A percentile compares a stretch with the other conserved stretches of the same genome.
Evolutionary conservation across 2,329 filamentous ascomycete genomes (phyloP).

Genomic region (Ascochyta koolunga): DNA sequence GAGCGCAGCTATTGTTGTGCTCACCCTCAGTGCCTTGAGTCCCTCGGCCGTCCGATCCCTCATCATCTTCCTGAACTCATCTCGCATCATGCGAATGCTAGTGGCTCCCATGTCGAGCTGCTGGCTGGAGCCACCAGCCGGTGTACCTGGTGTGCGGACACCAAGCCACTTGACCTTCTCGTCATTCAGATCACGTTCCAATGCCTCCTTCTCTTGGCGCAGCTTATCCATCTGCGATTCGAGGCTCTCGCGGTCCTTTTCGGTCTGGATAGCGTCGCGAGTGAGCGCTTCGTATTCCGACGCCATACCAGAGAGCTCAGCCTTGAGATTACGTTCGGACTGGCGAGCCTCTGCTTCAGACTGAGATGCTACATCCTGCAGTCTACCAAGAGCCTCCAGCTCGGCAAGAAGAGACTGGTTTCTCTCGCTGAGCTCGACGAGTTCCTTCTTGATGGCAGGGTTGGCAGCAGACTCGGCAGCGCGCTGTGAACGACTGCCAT

Average conservation of each 20-base stretch:
- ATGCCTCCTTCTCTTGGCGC: slow-evolving; percentile 66
- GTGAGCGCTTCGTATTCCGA: slow-evolving; percentile 74
- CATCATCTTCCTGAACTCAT: slow-evolving; percentile 84
- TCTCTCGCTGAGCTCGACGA: slow-evolving; percentile 60
- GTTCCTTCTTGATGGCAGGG: slow-evolving; percentile 64
- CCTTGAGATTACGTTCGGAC: slow-evolving; percentile 60
- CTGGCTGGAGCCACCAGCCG: slow-evolving; percentile 26
- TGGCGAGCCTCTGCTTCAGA: slow-evolving; percentile 45
- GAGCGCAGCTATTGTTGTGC: slow-evolving; percentile 31
- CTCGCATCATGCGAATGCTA: slow-evolving; percentile 71
- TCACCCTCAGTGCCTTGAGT: slow-evolving; percentile 68
- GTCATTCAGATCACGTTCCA: slow-evolving; percentile 70
- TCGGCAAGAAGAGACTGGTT: slow-evolving; percentile 52
- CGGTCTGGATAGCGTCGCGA: slow-evolving; percentile 71
- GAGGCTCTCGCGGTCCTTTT: slow-evolving; percentile 71
- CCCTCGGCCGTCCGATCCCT: slow-evolving; percentile 71
- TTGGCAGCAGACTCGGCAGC: slow-evolving; percentile 67
- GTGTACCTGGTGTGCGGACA: slow-evolving; percentile 59
- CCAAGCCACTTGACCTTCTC: slow-evolving; percentile 72
- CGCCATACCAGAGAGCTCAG: slow-evolving; percentile 70
- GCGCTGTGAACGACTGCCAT: slow-evolving; percentile 75
- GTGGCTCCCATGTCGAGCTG: slow-evolving; percentile 59
- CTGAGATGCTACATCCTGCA: slow-evolving; percentile 43
- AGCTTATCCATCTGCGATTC: slow-evolving; percentile 68
- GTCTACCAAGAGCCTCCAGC: slow-evolving; percentile 51